phyloP scores from a whole-genome alignment of 129 eudicot genomes.

The Centaurea solstitialis region DNA sequence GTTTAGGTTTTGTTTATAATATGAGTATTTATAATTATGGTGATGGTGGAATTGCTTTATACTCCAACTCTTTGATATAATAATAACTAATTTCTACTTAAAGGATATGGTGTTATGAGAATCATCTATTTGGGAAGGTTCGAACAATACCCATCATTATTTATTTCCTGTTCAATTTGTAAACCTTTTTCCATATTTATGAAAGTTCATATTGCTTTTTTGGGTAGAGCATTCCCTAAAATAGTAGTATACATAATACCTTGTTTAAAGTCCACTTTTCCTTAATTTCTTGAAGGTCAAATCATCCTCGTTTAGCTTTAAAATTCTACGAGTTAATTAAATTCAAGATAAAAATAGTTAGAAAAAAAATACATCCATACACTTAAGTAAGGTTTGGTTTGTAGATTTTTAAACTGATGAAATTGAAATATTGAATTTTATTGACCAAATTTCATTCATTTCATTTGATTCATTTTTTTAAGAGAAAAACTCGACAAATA shows the following conservation, averaged over 20 bases:
- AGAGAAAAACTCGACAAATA: too few species aligned
- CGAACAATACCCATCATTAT: constrained; percentile 15
- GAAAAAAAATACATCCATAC: too few species aligned
- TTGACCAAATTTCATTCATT: too few species aligned
- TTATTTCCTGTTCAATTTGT: not conserved
- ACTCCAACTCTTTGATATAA: constrained; percentile 17
- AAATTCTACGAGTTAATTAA: too few species aligned
- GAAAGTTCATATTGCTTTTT: constrained; percentile 25
- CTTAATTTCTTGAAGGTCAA: constrained; percentile 2
- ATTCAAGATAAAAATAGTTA: too few species aligned
- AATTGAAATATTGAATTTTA: too few species aligned
- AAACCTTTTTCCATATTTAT: constrained; percentile 30
- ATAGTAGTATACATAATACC: constrained; percentile 21
- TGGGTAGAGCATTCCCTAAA: constrained; percentile 14
- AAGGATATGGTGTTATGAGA: constrained; percentile 31
- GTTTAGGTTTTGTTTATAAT: not conserved
- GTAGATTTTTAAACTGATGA: too few species aligned
- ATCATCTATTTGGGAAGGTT: constrained; percentile 22
- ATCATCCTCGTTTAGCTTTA: not conserved
- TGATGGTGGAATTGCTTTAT: constrained; percentile 42
- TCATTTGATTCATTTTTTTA: too few species aligned
- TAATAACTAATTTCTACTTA: constrained; percentile 17
- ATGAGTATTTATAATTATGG: not conserved
- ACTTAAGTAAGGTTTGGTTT: too few species aligned
- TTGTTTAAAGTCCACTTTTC: constrained; percentile 5